These are phyloP conservation scores for Exophiala sp. DNA, from an alignment of 2,329 filamentous ascomycete genomes.

Conservation along the genomic window DNA sequence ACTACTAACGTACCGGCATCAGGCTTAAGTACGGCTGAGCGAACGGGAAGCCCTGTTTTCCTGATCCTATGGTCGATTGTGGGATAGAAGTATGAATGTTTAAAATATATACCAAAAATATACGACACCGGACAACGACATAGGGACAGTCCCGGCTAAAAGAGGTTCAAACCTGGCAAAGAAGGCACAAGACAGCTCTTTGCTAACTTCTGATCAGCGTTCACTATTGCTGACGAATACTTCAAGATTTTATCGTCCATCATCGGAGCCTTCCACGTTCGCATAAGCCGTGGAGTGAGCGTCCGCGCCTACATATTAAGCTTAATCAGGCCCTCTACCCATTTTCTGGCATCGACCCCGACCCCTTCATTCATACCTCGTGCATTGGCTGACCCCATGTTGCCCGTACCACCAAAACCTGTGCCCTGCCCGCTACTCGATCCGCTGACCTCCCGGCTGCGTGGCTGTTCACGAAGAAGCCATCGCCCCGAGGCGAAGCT, in stretches of 20 bases:
- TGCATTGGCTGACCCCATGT: conserved; percentile 16
- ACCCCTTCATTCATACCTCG: conserved; percentile 38
- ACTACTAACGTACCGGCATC: no score
- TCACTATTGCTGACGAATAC: no score
- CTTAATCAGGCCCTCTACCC: conserved; percentile 45
- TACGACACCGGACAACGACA: no score
- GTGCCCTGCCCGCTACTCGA: not conserved
- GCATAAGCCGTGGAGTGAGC: no score
- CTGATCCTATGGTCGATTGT: conserved; percentile 4
- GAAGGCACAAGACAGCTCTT: no score
- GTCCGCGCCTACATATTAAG: conserved; percentile 45
- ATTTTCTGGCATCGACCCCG: conserved; percentile 45
- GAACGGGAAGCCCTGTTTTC: conserved; percentile 1
- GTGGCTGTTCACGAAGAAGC: conserved; percentile 29
- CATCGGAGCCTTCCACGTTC: no score
- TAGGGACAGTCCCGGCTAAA: no score
- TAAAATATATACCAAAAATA: no score
- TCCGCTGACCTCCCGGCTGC: conserved; percentile 33
- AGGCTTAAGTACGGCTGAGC: no score
- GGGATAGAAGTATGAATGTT: not conserved
- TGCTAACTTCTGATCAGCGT: no score
- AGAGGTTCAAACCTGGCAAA: no score
- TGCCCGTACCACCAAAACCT: not conserved
- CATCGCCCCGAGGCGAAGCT: conserved; percentile 26
- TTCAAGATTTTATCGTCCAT: no score